Percentiles rank a stretch among this genome's conserved stretches.
These are phyloP conservation scores for Ceratocystiopsis minuta DNA, from an alignment of 2,329 filamentous ascomycete genomes.

Conservation along the genomic window DNA sequence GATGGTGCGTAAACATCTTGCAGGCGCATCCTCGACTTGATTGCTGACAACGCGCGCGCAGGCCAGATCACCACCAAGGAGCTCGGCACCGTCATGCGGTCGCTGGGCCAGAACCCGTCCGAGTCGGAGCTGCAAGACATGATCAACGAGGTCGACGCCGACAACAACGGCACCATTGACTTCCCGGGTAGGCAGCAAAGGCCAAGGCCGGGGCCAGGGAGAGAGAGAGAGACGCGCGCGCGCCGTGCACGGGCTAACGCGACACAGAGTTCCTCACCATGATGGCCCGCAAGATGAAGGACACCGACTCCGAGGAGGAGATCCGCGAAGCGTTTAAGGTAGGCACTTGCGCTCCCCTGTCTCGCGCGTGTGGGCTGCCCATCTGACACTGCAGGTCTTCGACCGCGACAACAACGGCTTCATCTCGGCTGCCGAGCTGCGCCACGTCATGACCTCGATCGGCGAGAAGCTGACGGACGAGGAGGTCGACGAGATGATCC, in stretches of 20 bases:
- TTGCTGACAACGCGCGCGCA: constrained; percentile 18
- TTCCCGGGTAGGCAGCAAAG: constrained; percentile 57
- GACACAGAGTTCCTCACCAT: constrained; percentile 70
- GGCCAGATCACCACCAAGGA: constrained; percentile 88
- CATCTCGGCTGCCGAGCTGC: constrained; percentile 74
- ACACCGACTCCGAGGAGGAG: constrained; percentile 80
- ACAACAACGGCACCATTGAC: constrained; percentile 86
- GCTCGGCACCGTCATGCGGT: constrained; percentile 79
- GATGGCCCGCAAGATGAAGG: constrained; percentile 93
- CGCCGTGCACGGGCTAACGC: constrained; percentile 1
- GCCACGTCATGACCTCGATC: constrained; percentile 84
- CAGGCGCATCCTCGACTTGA: too few species aligned
- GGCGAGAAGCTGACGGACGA: constrained; percentile 83
- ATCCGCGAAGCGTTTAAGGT: constrained; percentile 78
- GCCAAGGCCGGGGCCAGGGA: too few species aligned
- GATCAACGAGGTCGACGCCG: constrained; percentile 86
- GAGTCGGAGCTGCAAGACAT: constrained; percentile 84
- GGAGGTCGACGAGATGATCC: constrained; percentile 86
- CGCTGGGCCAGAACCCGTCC: constrained; percentile 74
- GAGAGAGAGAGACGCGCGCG: too few species aligned
- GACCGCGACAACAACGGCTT: constrained; percentile 86
- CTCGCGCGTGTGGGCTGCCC: too few species aligned
- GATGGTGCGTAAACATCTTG: constrained; percentile 10
- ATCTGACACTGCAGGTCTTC: constrained; percentile 37
- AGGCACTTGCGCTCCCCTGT: too few species aligned